Base-by-base conservation (phyloP, 768 basidiomycete genomes). In the Punctularia strigosozonata region DNA sequence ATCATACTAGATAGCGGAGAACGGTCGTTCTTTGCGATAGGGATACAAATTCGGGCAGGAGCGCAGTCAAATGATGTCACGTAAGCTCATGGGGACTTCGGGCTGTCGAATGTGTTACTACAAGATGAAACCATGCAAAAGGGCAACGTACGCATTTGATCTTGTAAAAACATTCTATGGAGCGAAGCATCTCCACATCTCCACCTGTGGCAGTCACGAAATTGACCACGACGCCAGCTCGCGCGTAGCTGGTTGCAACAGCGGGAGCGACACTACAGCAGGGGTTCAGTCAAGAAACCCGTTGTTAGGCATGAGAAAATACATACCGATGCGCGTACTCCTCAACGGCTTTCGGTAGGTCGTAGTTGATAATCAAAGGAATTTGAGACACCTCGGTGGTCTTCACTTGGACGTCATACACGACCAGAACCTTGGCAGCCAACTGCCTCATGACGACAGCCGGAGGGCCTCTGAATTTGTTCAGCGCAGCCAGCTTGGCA, bases 81-180 rank as follows among this genome's bases (percentile, higher is more conserved):
- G 85, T 57, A 89, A 77, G 64, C 77, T 85, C 69, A 80, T 75
- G 46, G 86, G 86, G 58, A 90, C 86, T 75, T 90, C 86, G 57
- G 86, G 86, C 86, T 89, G 56, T 43, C 46, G 44, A 38, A 43
- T 8, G 33, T 10, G 10, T 8, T 34, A 10, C 10, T 10, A 8
- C 15, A 28, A 46, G 46, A 35, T 7, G 18, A 45, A 43, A 46
- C 60, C 21, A 59, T 56, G 38, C 40, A 20, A 24, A 23, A 21
- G 4, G 25, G 7, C 18, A 22, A 21, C n/a, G 26, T 60, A 89
- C 86, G 64, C 86, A 90, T 89, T 90, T 90, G 67, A 57, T 57
- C 55, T 89, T 89, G 72, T 94, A 97, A 65, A 90, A 94, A 71
- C 91, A 94, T 68, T 98, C 94, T 69, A 97, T 97, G 49, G 86